Evolutionary conservation across 805 yeast genomes (phyloP), one percentile per base, ranked within the genome.

Genomic region (Barnettozyma populi): DNA sequence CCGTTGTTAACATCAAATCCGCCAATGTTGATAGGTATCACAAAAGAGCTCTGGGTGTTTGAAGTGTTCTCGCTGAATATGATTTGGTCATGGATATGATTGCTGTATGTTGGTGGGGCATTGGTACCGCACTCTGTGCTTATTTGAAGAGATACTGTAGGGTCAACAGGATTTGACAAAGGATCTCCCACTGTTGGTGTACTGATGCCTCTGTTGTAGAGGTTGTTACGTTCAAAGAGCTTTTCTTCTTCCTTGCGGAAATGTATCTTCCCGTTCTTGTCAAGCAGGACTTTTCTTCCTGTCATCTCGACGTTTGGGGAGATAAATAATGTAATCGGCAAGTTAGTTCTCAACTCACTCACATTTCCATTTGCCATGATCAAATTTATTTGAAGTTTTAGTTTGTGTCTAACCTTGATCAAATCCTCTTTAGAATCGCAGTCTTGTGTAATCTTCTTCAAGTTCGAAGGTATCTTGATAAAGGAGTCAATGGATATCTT

Each of bases 311-410:
- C 84, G 56, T 84, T 83, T 2, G 97, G 97, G 18, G 82, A 75
- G 14, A 87, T 78, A 64, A 79, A 86, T 19, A 86, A 61, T 29
- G 73, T 74, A 5, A 90, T 74, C 0, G 98, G 97, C 43, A 92
- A 67, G 5, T 92, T 83, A 0, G 96, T 96, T 24, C 96, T 73
- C 46, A 92, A 72, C 65, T 90, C 97, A 9, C 95, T 84, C 4
- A 80, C 80, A 59, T 86, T 94, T 5, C 90, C 90, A 55, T 83
- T 89, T 0, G 84, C 79, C 60, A 86, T 86, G 37, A 78, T 66
- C 54, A 90, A 71, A 7, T 82, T 79, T 43, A 90, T 79, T 19
- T 78, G 82, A 52, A 90, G 79, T 55, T 84, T 80, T 48, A 92
- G 65, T 67, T 87, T 88, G 69, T 92, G 97, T 45, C 90, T 74